These are phyloP conservation scores for Microbotryum scabiosae DNA, from an alignment of 1,284 basidiomycete species.

Conservation along the genomic window DNA sequence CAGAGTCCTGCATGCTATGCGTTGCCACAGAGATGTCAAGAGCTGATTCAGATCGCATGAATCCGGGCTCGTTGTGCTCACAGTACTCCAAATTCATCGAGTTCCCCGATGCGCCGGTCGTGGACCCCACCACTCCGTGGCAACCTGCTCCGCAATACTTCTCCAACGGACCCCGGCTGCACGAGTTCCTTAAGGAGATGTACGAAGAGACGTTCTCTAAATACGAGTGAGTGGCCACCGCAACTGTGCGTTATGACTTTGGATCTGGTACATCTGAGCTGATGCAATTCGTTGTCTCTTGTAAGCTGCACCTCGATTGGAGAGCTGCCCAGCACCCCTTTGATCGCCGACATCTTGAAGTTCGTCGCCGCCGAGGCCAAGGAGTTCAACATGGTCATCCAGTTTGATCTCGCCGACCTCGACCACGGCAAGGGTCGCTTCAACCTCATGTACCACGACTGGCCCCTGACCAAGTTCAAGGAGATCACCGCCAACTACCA, in stretches of 20 bases:
- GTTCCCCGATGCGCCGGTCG: conserved; percentile 37
- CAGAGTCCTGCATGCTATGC: no score
- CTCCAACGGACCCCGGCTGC: conserved; percentile 50
- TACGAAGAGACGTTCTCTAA: conserved; percentile 48
- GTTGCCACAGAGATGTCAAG: not conserved
- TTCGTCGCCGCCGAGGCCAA: conserved; percentile 56
- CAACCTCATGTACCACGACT: conserved; percentile 46
- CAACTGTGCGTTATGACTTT: no score
- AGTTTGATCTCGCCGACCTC: conserved; percentile 46
- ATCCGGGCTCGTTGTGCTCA: not conserved
- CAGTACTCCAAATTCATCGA: conserved; percentile 15
- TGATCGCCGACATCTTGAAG: conserved; percentile 21
- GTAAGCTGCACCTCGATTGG: conserved; percentile 54
- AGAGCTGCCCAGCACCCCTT: conserved; percentile 55
- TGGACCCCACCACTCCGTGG: conserved; percentile 9
- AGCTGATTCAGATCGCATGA: not conserved
- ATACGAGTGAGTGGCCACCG: conserved; percentile 40
- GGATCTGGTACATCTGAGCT: not conserved
- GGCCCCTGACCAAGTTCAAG: conserved; percentile 54
- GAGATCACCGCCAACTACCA: conserved; percentile 45
- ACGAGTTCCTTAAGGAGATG: conserved; percentile 63
- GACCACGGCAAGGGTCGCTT: conserved; percentile 18
- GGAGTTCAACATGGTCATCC: conserved; percentile 57
- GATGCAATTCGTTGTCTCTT: not conserved
- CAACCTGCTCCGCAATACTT: conserved; percentile 1